A percentile compares a stretch with the other conserved stretches of the same genome.
These are phyloP conservation scores for Sporothrix variecibatus DNA, from an alignment of 2,329 filamentous ascomycete genomes.

Conservation along the genomic window DNA sequence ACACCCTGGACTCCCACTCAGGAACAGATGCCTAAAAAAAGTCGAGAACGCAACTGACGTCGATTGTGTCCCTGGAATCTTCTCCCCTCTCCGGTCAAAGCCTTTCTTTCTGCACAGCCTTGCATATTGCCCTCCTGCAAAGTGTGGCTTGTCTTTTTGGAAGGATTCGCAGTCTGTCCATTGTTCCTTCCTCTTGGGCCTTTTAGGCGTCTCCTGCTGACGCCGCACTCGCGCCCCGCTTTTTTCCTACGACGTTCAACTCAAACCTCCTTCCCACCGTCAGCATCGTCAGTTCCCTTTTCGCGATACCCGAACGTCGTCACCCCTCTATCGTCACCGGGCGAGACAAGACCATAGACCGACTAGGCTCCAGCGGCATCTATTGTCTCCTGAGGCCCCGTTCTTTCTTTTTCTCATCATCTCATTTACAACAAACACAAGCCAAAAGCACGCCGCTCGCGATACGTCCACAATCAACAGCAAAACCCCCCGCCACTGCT, in stretches of 20 bases:
- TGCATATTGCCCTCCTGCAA: neutral
- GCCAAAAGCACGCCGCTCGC: too few species aligned
- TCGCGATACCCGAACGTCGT: neutral
- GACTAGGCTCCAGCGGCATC: neutral
- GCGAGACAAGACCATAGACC: neutral
- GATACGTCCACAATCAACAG: neutral
- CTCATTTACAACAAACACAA: neutral
- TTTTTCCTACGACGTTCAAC: neutral
- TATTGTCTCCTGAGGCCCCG: neutral
- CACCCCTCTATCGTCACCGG: neutral
- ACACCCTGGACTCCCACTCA: neutral
- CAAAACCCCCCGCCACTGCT: neutral
- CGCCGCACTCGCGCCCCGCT: neutral
- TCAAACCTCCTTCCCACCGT: neutral
- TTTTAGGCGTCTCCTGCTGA: neutral
- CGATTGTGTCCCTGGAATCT: neutral
- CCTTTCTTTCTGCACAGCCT: neutral
- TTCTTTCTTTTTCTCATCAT: neutral
- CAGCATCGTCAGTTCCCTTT: neutral
- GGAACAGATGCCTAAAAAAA: neutral
- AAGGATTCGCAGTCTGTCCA: neutral
- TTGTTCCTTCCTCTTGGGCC: conserved; percentile 14
- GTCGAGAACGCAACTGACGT: neutral
- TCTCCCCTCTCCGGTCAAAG: neutral
- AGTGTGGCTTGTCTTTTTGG: conserved; percentile 7